These are phyloP conservation scores for Rhynchosporium secalis DNA, from an alignment of 2,329 filamentous ascomycete genomes.

Conservation along the genomic window DNA sequence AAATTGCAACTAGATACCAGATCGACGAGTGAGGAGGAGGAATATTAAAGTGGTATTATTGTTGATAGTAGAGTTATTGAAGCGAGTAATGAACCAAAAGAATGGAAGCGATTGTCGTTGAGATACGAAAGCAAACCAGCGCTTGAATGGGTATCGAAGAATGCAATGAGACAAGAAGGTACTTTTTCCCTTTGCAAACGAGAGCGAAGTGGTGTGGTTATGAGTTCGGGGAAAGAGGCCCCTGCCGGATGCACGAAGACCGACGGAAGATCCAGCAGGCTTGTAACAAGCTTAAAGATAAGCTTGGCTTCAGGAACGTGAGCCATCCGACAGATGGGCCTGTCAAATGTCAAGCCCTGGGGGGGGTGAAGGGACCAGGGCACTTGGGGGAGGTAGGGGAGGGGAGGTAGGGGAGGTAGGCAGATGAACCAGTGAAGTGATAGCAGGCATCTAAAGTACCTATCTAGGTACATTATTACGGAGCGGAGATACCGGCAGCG, in stretches of 20 bases:
- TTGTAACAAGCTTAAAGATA: slow-evolving; percentile 27
- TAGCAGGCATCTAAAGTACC: not conserved
- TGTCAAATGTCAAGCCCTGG: slow-evolving; percentile 6
- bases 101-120: slow-evolving; percentile 34
- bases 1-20: slow-evolving; percentile 28
- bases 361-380: not conserved
- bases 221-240: slow-evolving; percentile 13
- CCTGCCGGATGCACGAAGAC: slow-evolving; percentile 29
- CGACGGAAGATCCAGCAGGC: slow-evolving; percentile 26
- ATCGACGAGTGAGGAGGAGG: slow-evolving; percentile 3
- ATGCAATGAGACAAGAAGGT: slow-evolving; percentile 26
- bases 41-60: slow-evolving; percentile 30
- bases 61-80: slow-evolving; percentile 1
- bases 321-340: slow-evolving; percentile 29
- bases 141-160: slow-evolving; percentile 32
- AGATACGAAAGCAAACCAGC: slow-evolving; percentile 40
- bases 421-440: not conserved
- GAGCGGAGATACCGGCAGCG: too few relatives aligned
- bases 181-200: slow-evolving; percentile 22
- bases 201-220: slow-evolving; percentile 26
- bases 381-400: not conserved
- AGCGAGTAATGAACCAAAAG: slow-evolving; percentile 27
- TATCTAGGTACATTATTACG: too few relatives aligned
- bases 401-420: slow-evolving; percentile 23
- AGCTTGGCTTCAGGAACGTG: slow-evolving; percentile 28